Conservation (phyloP, 306 rosid genomes). For the Crataegus laevigata region DNA sequence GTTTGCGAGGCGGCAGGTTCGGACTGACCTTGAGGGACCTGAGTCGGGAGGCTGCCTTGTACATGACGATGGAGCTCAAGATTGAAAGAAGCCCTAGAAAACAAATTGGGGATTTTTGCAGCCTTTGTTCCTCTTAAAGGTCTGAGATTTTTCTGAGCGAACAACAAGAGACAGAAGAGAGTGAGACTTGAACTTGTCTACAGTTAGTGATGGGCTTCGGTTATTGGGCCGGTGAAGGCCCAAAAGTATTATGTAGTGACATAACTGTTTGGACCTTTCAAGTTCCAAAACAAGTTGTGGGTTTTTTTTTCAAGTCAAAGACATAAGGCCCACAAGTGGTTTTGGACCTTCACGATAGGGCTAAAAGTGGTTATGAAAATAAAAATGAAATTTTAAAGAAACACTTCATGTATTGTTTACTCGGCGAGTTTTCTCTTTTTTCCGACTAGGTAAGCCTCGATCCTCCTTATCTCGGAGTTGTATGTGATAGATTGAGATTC, state of each 20-base stretch:
- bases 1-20: not conserved
- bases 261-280: too few relatives aligned
- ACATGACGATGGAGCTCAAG: slow-evolving; percentile 36
- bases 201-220: not conserved
- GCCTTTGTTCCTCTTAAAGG: not conserved
- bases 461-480: too few relatives aligned
- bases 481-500: too few relatives aligned
- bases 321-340: too few relatives aligned
- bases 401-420: too few relatives aligned
- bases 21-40: slow-evolving; percentile 63
- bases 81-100: slow-evolving; percentile 22
- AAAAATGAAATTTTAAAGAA: too few relatives aligned
- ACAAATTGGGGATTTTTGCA: not conserved
- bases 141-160: not conserved
- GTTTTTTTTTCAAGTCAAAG: too few relatives aligned
- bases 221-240: not conserved
- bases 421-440: too few relatives aligned
- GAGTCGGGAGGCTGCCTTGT: slow-evolving; percentile 62
- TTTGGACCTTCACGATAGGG: too few relatives aligned
- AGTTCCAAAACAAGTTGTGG: too few relatives aligned
- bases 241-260: not conserved
- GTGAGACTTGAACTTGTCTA: not conserved
- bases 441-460: too few relatives aligned
- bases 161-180: not conserved
- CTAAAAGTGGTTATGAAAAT: too few relatives aligned